Evolutionary conservation across 441 rosid genomes (phyloP).

Genomic region (Croton setiger): DNA sequence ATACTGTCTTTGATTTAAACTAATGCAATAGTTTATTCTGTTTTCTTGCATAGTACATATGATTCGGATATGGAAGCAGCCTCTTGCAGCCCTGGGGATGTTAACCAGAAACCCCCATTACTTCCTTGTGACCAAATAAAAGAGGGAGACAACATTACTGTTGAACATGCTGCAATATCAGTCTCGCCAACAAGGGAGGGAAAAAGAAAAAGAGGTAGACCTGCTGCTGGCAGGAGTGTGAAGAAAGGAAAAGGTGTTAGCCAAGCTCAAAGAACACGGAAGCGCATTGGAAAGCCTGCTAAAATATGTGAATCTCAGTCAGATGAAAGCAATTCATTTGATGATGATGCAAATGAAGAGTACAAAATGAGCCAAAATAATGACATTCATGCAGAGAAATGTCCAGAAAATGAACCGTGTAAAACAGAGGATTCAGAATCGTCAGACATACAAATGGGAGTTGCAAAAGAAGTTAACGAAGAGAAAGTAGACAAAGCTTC

Average conservation of each 20-base stretch:
- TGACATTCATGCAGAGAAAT: slow-evolving; percentile 21
- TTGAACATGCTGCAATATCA: slow-evolving; percentile 19
- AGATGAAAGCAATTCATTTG: slow-evolving; percentile 43
- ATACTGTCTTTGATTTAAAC: too few species aligned
- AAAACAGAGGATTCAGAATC: slow-evolving; percentile 26
- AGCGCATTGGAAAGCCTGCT: slow-evolving; percentile 46
- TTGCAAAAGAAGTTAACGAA: slow-evolving; percentile 28
- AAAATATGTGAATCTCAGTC: slow-evolving; percentile 50
- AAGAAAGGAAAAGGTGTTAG: slow-evolving; percentile 40
- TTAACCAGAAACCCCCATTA: slow-evolving; percentile 20
- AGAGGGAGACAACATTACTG: slow-evolving; percentile 12
- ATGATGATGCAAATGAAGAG: slow-evolving; percentile 29
- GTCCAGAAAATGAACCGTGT: slow-evolving; percentile 22
- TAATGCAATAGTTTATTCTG: neutral
- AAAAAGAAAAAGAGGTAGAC: slow-evolving; percentile 52
- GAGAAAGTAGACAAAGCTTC: slow-evolving; percentile 21
- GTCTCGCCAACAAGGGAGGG: slow-evolving; percentile 28
- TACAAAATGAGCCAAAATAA: slow-evolving; percentile 18
- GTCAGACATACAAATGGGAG: slow-evolving; percentile 21
- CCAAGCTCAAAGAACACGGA: slow-evolving; percentile 38
- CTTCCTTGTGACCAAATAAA: slow-evolving; percentile 19
- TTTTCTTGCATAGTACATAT: slow-evolving; percentile 32
- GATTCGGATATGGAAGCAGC: slow-evolving; percentile 35
- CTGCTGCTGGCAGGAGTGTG: slow-evolving; percentile 37
- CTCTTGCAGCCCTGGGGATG: slow-evolving; percentile 17